Evolutionary conservation across 2,329 filamentous ascomycete genomes (phyloP), one percentile per base, ranked within the genome.

Genomic region (Paramyrothecium roridum): DNA sequence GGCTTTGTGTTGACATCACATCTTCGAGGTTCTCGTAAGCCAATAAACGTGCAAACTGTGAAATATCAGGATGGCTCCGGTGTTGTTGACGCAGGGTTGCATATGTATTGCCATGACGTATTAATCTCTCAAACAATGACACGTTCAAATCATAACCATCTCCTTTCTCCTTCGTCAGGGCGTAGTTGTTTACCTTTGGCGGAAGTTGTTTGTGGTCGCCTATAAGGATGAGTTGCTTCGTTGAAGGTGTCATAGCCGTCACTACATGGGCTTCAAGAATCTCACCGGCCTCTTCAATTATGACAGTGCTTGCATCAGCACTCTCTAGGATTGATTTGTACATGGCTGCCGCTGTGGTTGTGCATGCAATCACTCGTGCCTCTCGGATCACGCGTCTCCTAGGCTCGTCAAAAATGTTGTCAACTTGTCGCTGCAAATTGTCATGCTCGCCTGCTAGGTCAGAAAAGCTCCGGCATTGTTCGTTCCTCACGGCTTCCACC

Each of bases 201-300:
- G 87, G 81, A 0, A 91, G 77, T 58, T 91, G 89, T 54, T 87
- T 81, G 65, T 91, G 88, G 53, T 91, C 89, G 1, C 89, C 89
- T 12, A 91, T 91, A 2, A 90, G 67, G 0, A 91, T 79, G 1
- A 90, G 65, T 43, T 91, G 86, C 56, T 88, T 80, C 0, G 82
- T 82, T 0, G 77, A 68, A 0, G 78, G 66, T 0, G 76, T 73
- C 54, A 91, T 62, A 0, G 88, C 81, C 0, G 87, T 81, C 1
- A 91, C 67, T 20, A 72, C 43, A 59, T 91, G 88, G 2, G 79
- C 77, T 65, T 91, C 88, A 0, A 90, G 73, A 3, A 91, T 88
- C 59, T 91, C 88, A 2, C 87, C 88, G 1, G 87, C 88, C 67
- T 91, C 88, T 65, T 91, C 88, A 0, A 90, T 81, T 0, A 92